Evolutionary conservation across 225 moss, liverwort and hornwort species (phyloP).

Genomic region (Takakia lepidozioides): DNA sequence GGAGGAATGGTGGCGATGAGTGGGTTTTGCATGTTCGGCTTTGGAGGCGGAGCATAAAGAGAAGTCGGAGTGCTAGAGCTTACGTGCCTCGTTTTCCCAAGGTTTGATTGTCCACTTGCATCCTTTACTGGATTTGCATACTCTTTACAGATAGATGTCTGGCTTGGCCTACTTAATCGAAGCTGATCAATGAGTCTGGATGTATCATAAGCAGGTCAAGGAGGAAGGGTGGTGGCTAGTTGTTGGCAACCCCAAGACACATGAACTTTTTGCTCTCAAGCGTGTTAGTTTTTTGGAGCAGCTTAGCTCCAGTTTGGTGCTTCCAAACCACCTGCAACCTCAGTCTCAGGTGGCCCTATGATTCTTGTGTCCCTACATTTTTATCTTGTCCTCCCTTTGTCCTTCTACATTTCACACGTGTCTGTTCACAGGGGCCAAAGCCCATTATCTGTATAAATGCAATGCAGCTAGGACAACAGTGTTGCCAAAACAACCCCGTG

Average conservation of each 20-base stretch:
- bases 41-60: conserved; percentile 37
- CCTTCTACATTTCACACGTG: too few relatives aligned
- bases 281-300: conserved; percentile 78
- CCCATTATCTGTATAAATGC: too few relatives aligned
- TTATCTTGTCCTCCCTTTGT: too few relatives aligned
- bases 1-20: conserved; percentile 29
- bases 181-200: too few relatives aligned
- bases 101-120: too few relatives aligned
- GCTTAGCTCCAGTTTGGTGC: conserved; percentile 50
- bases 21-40: conserved; percentile 60
- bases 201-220: conserved; percentile 50
- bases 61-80: conserved; percentile 56
- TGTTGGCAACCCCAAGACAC: conserved; percentile 67
- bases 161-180: too few relatives aligned
- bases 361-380: too few relatives aligned
- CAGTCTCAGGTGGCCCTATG: conserved; percentile 49
- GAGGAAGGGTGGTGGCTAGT: conserved; percentile 99
- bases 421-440: too few relatives aligned
- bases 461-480: too few relatives aligned
- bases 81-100: conserved; percentile 91
- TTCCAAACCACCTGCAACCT: conserved; percentile 51
- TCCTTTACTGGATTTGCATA: too few relatives aligned
- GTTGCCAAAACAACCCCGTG: too few relatives aligned
- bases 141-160: too few relatives aligned
- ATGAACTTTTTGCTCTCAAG: conserved; percentile 81